phyloP scores from a whole-genome alignment of 1,284 basidiomycete genomes.

The Farysia itapuensis region DNA sequence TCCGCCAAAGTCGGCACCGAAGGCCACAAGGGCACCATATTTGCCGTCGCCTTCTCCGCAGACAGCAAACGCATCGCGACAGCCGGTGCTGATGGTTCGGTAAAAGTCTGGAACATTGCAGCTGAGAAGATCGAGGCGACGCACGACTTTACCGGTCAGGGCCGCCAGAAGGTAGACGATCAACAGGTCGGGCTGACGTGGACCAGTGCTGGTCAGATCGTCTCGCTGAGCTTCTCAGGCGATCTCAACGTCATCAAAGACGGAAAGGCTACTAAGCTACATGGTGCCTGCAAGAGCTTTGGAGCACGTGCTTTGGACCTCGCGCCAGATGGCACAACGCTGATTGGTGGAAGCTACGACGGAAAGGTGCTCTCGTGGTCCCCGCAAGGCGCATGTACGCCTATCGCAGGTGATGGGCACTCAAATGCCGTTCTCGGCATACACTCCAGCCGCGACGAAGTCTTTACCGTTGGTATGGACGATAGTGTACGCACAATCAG shows the following conservation, averaged over 20 bases:
- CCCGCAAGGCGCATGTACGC: constrained; percentile 50
- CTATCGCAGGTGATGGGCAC: constrained; percentile 69
- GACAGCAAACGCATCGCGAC: constrained; percentile 76
- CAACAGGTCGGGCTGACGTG: constrained; percentile 89
- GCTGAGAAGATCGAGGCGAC: constrained; percentile 17
- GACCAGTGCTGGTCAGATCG: constrained; percentile 69
- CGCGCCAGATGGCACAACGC: constrained; percentile 11
- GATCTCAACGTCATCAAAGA: constrained; percentile 69
- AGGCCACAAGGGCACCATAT: constrained; percentile 61
- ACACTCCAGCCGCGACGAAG: constrained; percentile 23
- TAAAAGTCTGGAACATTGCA: constrained; percentile 50
- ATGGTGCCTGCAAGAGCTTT: constrained; percentile 38
- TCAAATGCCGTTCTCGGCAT: constrained; percentile 73
- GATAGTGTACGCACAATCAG: constrained; percentile 34
- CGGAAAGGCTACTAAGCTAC: constrained; percentile 19
- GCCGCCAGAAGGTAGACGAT: constrained; percentile 43
- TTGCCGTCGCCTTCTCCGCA: constrained; percentile 61
- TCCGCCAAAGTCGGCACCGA: constrained; percentile 24
- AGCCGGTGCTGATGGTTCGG: constrained; percentile 82
- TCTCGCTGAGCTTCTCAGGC: constrained; percentile 83
- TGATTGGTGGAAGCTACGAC: constrained; percentile 67
- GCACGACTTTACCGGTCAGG: constrained; percentile 38
- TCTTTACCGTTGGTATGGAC: constrained; percentile 38
- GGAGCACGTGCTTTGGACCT: constrained; percentile 27
- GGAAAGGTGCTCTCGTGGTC: constrained; percentile 74